phyloP scores from a whole-genome alignment of 257 asterid species.

The Prunella vulgaris region DNA sequence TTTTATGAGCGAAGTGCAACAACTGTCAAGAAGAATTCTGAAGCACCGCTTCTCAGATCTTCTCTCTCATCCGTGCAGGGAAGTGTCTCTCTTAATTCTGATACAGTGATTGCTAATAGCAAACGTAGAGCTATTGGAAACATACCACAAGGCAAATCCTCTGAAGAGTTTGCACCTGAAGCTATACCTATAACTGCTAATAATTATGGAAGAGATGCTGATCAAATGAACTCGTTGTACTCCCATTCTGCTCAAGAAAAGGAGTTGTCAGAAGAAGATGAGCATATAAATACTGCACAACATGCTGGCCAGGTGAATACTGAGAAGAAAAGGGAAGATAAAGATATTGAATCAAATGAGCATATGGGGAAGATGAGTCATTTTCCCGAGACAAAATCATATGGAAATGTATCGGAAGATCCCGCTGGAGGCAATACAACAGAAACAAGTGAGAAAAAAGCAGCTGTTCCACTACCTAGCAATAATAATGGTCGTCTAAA shows the following conservation, averaged over 20 bases:
- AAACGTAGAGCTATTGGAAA: constrained; percentile 13
- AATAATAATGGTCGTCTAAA: neutral
- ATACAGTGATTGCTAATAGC: constrained; percentile 18
- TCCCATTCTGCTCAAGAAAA: constrained; percentile 13
- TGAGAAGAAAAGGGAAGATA: constrained; percentile 8
- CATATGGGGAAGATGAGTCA: neutral
- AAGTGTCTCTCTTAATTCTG: constrained; percentile 20
- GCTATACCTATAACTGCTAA: constrained; percentile 8
- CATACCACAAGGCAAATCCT: constrained; percentile 13
- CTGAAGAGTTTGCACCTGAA: constrained; percentile 24
- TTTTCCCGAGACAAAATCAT: constrained; percentile 14
- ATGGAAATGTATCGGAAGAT: constrained; percentile 28
- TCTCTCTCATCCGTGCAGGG: constrained; percentile 39
- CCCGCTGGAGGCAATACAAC: constrained; percentile 31
- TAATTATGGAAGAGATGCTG: neutral
- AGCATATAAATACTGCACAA: constrained; percentile 3
- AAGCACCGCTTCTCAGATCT: constrained; percentile 28
- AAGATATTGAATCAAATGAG: neutral
- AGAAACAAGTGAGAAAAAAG: constrained; percentile 31
- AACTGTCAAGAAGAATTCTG: constrained; percentile 42
- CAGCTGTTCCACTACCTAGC: constrained; percentile 30
- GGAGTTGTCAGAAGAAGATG: constrained; percentile 17
- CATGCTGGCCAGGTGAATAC: neutral
- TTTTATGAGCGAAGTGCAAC: constrained; percentile 59
- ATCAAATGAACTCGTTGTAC: neutral